Conservation (phyloP, 1,139 yeast genomes). For the Candida frijolesensis region DNA sequence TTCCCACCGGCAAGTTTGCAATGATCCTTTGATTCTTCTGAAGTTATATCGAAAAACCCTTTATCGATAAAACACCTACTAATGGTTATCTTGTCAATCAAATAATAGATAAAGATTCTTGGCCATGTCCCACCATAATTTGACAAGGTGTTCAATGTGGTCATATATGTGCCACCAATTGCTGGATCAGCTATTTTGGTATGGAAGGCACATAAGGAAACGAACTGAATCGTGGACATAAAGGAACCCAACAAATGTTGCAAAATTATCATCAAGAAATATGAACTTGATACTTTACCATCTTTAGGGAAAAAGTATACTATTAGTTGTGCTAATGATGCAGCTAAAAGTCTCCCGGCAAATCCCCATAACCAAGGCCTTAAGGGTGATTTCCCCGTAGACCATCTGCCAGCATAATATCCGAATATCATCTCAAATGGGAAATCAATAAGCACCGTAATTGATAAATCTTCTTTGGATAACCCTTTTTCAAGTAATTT, state of each 20-base stretch:
- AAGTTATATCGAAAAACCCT: slow-evolving; percentile 17
- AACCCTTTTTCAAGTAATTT: slow-evolving; percentile 92
- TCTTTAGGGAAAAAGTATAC: slow-evolving; percentile 71
- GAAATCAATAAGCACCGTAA: slow-evolving; percentile 90
- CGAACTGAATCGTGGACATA: slow-evolving; percentile 94
- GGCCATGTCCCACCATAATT: slow-evolving; percentile 99
- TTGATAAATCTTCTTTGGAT: slow-evolving; percentile 88
- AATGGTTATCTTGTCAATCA: slow-evolving; percentile 77
- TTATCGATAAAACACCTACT: slow-evolving; percentile 49
- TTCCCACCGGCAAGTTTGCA: slow-evolving; percentile 60
- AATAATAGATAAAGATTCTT: slow-evolving; percentile 67
- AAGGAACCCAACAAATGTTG: slow-evolving; percentile 88
- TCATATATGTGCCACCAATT: slow-evolving; percentile 98
- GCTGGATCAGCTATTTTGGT: slow-evolving; percentile 93
- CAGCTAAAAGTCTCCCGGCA: slow-evolving; percentile 80
- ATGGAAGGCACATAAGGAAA: slow-evolving; percentile 91
- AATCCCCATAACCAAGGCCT: slow-evolving; percentile 91
- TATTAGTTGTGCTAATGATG: slow-evolving; percentile 71
- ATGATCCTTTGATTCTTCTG: slow-evolving; percentile 42
- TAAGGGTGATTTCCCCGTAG: slow-evolving; percentile 69
- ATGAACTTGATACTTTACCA: slow-evolving; percentile 47
- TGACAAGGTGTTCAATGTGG: slow-evolving; percentile 86
- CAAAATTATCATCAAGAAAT: slow-evolving; percentile 69
- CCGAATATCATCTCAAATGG: slow-evolving; percentile 96
- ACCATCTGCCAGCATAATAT: slow-evolving; percentile 95